Conservation (phyloP, 768 basidiomycete species). For the Auriculariales sp. region DNA sequence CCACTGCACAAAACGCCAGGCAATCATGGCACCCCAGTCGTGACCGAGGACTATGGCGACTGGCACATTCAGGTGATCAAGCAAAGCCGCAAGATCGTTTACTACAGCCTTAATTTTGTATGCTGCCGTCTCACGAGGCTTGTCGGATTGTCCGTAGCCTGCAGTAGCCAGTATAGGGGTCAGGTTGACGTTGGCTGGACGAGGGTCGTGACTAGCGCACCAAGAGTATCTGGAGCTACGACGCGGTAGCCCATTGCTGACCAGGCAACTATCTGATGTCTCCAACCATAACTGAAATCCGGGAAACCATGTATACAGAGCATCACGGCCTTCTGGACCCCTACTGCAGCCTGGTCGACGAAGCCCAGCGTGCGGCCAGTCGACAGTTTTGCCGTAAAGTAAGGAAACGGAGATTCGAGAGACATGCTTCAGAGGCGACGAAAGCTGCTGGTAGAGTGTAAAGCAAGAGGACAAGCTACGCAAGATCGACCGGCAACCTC, state of each 20-base stretch:
- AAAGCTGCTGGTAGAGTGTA: too few relatives aligned
- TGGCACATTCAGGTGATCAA: slow-evolving; percentile 38
- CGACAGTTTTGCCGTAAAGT: slow-evolving; percentile 32
- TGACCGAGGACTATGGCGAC: slow-evolving; percentile 61
- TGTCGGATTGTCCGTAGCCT: slow-evolving; percentile 20
- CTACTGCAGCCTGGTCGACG: slow-evolving; percentile 45
- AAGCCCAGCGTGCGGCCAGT: slow-evolving; percentile 58
- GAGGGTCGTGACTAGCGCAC: background rate
- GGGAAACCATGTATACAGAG: slow-evolving; percentile 77
- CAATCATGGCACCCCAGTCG: slow-evolving; percentile 64
- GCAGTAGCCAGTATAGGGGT: background rate
- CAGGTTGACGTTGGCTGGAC: background rate
- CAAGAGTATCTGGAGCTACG: slow-evolving; percentile 29
- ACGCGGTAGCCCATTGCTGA: slow-evolving; percentile 45
- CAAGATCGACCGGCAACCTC: too few relatives aligned
- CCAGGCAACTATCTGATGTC: slow-evolving; percentile 62
- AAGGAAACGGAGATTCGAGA: too few relatives aligned
- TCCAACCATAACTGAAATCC: slow-evolving; percentile 65
- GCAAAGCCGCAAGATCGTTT: slow-evolving; percentile 47
- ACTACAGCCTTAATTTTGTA: slow-evolving; percentile 48
- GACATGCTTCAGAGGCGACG: too few relatives aligned
- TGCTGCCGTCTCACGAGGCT: slow-evolving; percentile 35
- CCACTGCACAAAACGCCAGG: slow-evolving; percentile 57
- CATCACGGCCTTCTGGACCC: slow-evolving; percentile 27
- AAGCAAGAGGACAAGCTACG: too few relatives aligned